phyloP scores from a whole-genome alignment of 176 grass and related monocot genomes.

The Triticum urartu region DNA sequence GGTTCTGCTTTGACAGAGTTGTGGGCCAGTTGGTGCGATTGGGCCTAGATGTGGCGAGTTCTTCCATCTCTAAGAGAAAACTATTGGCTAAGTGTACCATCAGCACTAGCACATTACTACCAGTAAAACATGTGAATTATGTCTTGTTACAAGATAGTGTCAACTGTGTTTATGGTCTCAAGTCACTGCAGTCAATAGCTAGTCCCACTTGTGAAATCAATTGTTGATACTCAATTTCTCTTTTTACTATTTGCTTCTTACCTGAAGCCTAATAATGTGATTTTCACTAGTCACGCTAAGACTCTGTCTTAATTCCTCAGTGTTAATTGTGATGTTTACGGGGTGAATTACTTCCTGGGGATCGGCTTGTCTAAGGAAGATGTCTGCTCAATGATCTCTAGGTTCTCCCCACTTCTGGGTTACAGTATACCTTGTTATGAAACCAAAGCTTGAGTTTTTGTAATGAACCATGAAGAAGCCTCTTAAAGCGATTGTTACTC shows the following conservation, averaged over 20 bases:
- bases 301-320: not conserved
- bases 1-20: no score
- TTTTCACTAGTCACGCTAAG: not conserved
- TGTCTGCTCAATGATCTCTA: conserved; percentile 77
- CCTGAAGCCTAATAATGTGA: not conserved
- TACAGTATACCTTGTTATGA: conserved; percentile 72
- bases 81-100: no score
- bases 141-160: no score
- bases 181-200: not conserved
- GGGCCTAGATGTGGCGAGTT: no score
- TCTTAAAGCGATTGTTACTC: conserved; percentile 54
- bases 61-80: no score
- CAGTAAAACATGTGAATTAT: no score
- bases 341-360: conserved; percentile 58
- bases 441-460: conserved; percentile 76
- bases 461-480: conserved; percentile 67
- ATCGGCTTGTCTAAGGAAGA: conserved; percentile 67
- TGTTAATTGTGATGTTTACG: conserved; percentile 32
- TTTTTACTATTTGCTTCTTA: not conserved
- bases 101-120: no score
- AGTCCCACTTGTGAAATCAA: not conserved
- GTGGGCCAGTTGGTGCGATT: no score
- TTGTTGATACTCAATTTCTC: not conserved
- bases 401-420: conserved; percentile 74
- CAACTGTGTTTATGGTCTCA: no score